Conservation (phyloP, 257 asterid genomes). For the Leptodermis oblonga region DNA sequence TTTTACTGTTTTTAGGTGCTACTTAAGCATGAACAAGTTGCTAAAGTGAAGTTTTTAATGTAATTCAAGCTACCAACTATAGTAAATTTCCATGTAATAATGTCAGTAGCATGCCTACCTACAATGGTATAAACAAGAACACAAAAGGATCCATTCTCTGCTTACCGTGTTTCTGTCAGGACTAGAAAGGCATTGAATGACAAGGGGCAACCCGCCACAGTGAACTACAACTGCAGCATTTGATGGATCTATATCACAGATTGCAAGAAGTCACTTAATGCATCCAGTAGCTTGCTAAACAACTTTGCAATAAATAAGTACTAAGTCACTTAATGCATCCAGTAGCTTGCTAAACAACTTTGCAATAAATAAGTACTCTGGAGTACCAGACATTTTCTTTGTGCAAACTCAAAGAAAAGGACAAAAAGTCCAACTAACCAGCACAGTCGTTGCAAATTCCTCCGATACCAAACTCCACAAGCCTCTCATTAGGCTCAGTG, state of each 20-base stretch:
- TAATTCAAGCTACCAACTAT: background rate
- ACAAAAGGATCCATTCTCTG: background rate
- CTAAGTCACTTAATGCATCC: background rate
- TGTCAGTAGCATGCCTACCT: background rate
- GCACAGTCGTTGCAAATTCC: constrained; percentile 88
- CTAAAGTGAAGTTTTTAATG: background rate
- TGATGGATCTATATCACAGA: constrained; percentile 56
- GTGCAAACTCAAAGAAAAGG: background rate
- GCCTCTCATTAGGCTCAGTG: constrained; percentile 84
- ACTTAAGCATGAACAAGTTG: background rate
- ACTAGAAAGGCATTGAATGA: constrained; percentile 85
- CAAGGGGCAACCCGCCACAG: constrained; percentile 71
- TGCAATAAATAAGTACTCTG: background rate
- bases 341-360: background rate
- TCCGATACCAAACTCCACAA: constrained; percentile 85
- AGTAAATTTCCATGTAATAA: background rate
- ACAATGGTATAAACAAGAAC: background rate
- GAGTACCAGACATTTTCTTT: background rate
- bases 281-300: background rate
- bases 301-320: background rate
- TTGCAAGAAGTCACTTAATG: background rate
- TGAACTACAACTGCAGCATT: constrained; percentile 71
- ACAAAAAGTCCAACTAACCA: constrained; percentile 35
- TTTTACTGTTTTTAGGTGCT: background rate
- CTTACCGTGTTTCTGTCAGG: constrained; percentile 90